Evolutionary conservation across 2,329 filamentous ascomycete species (phyloP), one percentile per base, ranked within the genome.

Genomic region (Volutella citrinella): DNA sequence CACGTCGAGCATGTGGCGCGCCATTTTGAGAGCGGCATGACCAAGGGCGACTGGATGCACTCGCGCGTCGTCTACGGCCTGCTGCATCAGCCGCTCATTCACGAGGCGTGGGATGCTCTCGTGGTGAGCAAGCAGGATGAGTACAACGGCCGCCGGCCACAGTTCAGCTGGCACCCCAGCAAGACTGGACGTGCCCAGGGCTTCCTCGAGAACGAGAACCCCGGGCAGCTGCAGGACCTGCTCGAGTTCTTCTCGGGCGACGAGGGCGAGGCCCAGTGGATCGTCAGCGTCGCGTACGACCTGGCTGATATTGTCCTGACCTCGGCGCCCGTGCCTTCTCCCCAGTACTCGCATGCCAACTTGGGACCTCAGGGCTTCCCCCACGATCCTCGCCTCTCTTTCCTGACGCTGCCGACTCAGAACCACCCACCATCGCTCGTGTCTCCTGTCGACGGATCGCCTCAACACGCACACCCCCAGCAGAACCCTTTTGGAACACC

Each of bases 1-100:
- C 76, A 82, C 49, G 80, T 82, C 41, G 78, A 83, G 51, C 80
- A 84, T 45, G 78, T 84, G 20, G 79, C 79, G 14, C 66, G 71
- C n/a, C 80, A 84, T 48, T 84, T 82, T 49, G 80, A 83, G 54
- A 66, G 68, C 13, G 75, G 76, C 31, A 71, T 78, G 58, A 78
- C 76, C 42, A 79, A 80, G 50, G 65, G 68, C 14, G 79, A 84
- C 47, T 84, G 80, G 80, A 77, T 80, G 63, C 80, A 83, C 52
- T 82, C 78, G 3, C 78, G 80, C 27, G 79, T 84, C 38, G 74
- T 84, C 30, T 80, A 82, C 45, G 80, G 78, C 6, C 63, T 84
- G 10, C 63, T 84, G n/a, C 80, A 82, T 49, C 80, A 84, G 52
- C 73, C 78, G 2, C 68, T 74, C 20, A 73, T 83, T 26, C 70